phyloP scores from a whole-genome alignment of 352 stramenopile species.

The Phytophthora sp. region DNA sequence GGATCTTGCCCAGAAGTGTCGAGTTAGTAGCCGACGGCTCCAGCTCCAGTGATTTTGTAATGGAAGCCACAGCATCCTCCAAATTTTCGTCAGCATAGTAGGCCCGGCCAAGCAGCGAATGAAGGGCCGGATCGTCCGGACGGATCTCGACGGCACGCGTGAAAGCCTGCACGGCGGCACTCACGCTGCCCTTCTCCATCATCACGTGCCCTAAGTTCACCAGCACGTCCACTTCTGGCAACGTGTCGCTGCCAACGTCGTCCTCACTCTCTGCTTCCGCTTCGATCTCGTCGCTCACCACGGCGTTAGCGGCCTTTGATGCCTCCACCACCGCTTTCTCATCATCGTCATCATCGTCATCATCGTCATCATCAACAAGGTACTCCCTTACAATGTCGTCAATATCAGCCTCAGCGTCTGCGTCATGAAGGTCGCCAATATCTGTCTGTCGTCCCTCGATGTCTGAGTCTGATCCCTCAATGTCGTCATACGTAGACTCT shows the following conservation, averaged over 20 bases:
- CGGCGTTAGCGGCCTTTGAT: slow-evolving; percentile 24
- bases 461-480: slow-evolving; percentile 49
- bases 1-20: slow-evolving; percentile 85
- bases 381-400: slow-evolving; percentile 39
- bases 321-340: slow-evolving; percentile 38
- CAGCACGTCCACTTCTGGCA: slow-evolving; percentile 85
- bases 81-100: slow-evolving; percentile 88
- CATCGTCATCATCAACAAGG: slow-evolving; percentile 45
- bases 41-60: slow-evolving; percentile 69
- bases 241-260: slow-evolving; percentile 66
- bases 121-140: slow-evolving; percentile 70
- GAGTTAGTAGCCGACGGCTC: slow-evolving; percentile 85
- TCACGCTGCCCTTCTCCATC: slow-evolving; percentile 83
- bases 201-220: slow-evolving; percentile 82
- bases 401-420: slow-evolving; percentile 37
- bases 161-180: slow-evolving; percentile 82
- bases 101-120: slow-evolving; percentile 80
- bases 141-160: slow-evolving; percentile 85
- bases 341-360: slow-evolving; percentile 37
- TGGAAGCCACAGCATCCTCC: slow-evolving; percentile 71
- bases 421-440: slow-evolving; percentile 54
- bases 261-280: slow-evolving; percentile 44
- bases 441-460: slow-evolving; percentile 51
- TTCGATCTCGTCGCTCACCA: slow-evolving; percentile 19
- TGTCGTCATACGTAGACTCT: slow-evolving; percentile 61